Evolutionary conservation across 1,284 basidiomycete species (phyloP).

Genomic region (Sanghuangporus baumii): DNA sequence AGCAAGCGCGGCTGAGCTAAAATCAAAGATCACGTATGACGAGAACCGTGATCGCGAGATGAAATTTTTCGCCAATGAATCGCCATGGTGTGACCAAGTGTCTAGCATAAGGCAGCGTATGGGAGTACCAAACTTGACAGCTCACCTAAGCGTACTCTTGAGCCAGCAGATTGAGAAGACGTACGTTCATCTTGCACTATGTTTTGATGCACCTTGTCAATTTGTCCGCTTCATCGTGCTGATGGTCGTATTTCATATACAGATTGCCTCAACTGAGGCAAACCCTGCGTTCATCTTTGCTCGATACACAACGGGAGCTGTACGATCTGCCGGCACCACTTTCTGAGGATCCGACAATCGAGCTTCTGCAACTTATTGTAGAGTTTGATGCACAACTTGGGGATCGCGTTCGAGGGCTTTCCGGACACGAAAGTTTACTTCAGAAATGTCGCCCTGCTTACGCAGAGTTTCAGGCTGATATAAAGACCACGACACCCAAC

Average conservation of each 20-base stretch:
- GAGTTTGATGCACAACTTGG: background rate
- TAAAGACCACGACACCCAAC: background rate
- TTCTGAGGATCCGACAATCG: conserved; percentile 11
- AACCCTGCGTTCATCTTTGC: conserved; percentile 21
- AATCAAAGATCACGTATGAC: conserved; percentile 21
- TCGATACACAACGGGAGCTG: conserved; percentile 13
- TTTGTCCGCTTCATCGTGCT: background rate
- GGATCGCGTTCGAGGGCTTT: background rate
- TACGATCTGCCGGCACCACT: conserved; percentile 25
- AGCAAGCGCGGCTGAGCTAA: conserved; percentile 30
- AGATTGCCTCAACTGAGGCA: conserved; percentile 27
- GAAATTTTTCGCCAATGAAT: conserved; percentile 29
- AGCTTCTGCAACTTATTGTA: conserved; percentile 2
- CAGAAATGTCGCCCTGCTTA: conserved; percentile 2
- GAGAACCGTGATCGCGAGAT: conserved; percentile 27
- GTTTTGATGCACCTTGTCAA: background rate
- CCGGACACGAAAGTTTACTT: background rate
- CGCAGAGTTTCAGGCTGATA: background rate
- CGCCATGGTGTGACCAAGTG: conserved; percentile 2
- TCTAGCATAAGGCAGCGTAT: conserved; percentile 23
- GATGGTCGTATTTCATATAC: background rate
- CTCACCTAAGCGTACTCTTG: conserved; percentile 28
- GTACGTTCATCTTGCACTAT: conserved; percentile 20
- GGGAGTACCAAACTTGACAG: conserved; percentile 30
- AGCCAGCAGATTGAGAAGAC: conserved; percentile 29